These are phyloP conservation scores for Mycena olivaceomarginata DNA, from an alignment of 768 basidiomycete genomes.

Conservation along the genomic window DNA sequence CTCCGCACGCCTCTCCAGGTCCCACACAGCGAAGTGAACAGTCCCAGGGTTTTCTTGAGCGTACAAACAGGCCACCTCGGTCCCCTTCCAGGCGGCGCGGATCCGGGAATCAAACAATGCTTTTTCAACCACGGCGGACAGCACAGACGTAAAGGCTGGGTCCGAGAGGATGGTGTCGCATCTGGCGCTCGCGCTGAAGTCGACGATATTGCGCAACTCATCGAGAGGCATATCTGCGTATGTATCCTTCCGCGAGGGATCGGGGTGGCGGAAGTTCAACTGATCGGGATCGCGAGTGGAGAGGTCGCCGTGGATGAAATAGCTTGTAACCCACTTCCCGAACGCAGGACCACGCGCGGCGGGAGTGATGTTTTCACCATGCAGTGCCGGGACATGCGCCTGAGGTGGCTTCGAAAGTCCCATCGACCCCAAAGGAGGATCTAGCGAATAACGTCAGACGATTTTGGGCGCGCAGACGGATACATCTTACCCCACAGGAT, in stretches of 20 bases:
- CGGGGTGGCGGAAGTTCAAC: slow-evolving; percentile 19
- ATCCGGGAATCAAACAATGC: slow-evolving; percentile 10
- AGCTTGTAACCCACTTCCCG: slow-evolving; percentile 27
- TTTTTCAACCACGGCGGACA: neutral
- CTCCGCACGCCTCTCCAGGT: slow-evolving; percentile 1
- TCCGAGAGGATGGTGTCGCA: slow-evolving; percentile 26
- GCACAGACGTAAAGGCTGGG: neutral
- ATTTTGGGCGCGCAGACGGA: neutral
- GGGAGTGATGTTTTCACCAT: slow-evolving; percentile 12
- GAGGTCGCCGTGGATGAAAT: neutral
- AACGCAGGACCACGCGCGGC: slow-evolving; percentile 30
- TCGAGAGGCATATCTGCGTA: slow-evolving; percentile 3
- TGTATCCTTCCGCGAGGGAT: slow-evolving; percentile 5
- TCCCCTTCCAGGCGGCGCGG: neutral
- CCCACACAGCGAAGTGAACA: slow-evolving; percentile 12
- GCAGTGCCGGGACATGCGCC: slow-evolving; percentile 19
- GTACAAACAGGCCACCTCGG: neutral
- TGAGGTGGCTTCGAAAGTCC: slow-evolving; percentile 25
- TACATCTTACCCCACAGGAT: slow-evolving; percentile 50
- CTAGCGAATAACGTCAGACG: neutral
- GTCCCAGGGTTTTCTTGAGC: slow-evolving; percentile 1
- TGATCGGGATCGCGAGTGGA: slow-evolving; percentile 10
- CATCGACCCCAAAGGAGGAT: slow-evolving; percentile 18
- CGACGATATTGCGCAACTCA: neutral
- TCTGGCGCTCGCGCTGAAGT: slow-evolving; percentile 14